A percentile compares a stretch with the other conserved stretches of the same genome.
Evolutionary conservation across 306 rosid species (phyloP).

Genomic region (Begonia masoniana): DNA sequence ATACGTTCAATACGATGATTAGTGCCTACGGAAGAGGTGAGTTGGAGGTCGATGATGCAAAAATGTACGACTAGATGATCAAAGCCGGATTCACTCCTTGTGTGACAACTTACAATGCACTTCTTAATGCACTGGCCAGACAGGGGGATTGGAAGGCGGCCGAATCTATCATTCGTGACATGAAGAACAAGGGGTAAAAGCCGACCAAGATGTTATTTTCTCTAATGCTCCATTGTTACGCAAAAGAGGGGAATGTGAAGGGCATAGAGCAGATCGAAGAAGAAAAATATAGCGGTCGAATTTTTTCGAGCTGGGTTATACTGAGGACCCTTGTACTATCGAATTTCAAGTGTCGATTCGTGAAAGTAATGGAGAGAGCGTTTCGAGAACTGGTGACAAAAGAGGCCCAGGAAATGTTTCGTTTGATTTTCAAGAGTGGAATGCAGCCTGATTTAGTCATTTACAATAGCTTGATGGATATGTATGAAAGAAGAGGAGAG

Average conservation of each 20-base stretch:
- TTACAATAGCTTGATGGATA: slow-evolving; percentile 76
- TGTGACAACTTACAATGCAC: slow-evolving; percentile 72
- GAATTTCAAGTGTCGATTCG: slow-evolving; percentile 65
- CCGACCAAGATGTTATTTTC: slow-evolving; percentile 80
- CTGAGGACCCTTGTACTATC: slow-evolving; percentile 67
- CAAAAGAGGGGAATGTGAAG: slow-evolving; percentile 55
- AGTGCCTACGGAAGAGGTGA: slow-evolving; percentile 90
- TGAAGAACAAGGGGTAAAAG: slow-evolving; percentile 70
- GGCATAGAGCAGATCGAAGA: slow-evolving; percentile 64
- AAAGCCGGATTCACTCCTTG: slow-evolving; percentile 73
- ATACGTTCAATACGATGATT: slow-evolving; percentile 86
- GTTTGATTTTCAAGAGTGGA: slow-evolving; percentile 33
- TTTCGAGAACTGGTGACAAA: slow-evolving; percentile 46
- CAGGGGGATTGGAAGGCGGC: slow-evolving; percentile 81
- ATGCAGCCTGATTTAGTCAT: slow-evolving; percentile 73
- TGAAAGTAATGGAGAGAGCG: slow-evolving; percentile 78
- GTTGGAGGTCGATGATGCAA: slow-evolving; percentile 57
- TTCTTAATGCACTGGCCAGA: slow-evolving; percentile 76
- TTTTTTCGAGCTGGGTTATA: slow-evolving; percentile 81
- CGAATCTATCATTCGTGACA: slow-evolving; percentile 59
- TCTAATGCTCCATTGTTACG: slow-evolving; percentile 67
- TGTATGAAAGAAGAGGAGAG: slow-evolving; percentile 65
- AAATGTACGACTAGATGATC: slow-evolving; percentile 74
- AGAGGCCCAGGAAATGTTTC: slow-evolving; percentile 62
- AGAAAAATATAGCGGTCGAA: slow-evolving; percentile 50